Conservation (phyloP, 2,329 filamentous ascomycete genomes). For the Aspergillus sp. region DNA sequence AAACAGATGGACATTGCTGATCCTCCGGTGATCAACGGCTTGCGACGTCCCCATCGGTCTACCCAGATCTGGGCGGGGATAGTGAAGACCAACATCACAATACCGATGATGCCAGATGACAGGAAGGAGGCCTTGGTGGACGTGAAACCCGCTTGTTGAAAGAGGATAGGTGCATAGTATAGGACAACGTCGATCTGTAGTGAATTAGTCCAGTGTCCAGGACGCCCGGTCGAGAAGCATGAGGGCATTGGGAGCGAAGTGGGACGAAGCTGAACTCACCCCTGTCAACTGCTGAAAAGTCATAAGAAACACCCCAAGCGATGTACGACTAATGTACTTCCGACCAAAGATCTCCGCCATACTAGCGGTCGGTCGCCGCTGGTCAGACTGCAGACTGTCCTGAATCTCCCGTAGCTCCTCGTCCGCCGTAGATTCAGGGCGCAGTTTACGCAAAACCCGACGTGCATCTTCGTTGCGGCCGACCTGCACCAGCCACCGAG, state of each 20-base stretch:
- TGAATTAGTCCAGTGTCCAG: no score
- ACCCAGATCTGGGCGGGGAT: slow-evolving; percentile 32
- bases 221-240: not conserved
- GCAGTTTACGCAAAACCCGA: slow-evolving; percentile 3
- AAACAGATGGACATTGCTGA: slow-evolving; percentile 27
- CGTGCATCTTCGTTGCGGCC: slow-evolving; percentile 11
- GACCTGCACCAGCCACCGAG: slow-evolving; percentile 16
- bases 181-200: slow-evolving; percentile 21
- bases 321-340: slow-evolving; percentile 16
- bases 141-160: slow-evolving; percentile 31
- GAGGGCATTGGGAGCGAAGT: not conserved
- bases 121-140: slow-evolving; percentile 26
- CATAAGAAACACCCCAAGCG: slow-evolving; percentile 17
- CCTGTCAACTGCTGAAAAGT: slow-evolving; percentile 20
- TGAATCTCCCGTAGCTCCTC: slow-evolving; percentile 22
- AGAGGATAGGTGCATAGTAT: slow-evolving; percentile 35
- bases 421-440: slow-evolving; percentile 1
- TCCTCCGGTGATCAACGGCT: slow-evolving; percentile 29
- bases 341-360: slow-evolving; percentile 15
- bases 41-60: slow-evolving; percentile 32
- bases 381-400: slow-evolving; percentile 19
- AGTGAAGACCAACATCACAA: slow-evolving; percentile 33
- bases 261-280: not conserved
- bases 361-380: slow-evolving; percentile 11
- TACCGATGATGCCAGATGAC: slow-evolving; percentile 32